Percentiles rank a stretch among this genome's conserved stretches.
Evolutionary conservation across 1,284 basidiomycete genomes (phyloP).

Genomic region (Apiotrichum gracile): DNA sequence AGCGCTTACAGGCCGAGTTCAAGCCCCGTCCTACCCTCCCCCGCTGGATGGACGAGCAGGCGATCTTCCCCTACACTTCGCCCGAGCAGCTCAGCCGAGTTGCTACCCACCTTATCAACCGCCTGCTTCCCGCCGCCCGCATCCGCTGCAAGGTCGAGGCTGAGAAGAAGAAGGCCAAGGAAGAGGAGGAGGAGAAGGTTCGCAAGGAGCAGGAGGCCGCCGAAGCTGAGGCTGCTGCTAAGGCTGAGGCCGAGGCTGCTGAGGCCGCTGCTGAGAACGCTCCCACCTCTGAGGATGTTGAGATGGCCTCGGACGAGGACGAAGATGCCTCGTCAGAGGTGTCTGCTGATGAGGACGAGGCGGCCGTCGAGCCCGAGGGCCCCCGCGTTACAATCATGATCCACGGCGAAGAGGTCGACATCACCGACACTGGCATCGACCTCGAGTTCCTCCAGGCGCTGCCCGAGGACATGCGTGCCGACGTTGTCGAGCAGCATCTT

Average conservation of each 20-base stretch:
- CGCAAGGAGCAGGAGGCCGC: slow-evolving; percentile 16
- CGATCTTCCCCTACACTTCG: slow-evolving; percentile 71
- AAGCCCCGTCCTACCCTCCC: slow-evolving; percentile 71
- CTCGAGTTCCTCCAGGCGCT: slow-evolving; percentile 95
- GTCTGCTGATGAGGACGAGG: slow-evolving; percentile 1
- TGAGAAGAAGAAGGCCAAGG: slow-evolving; percentile 37
- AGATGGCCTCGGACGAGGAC: slow-evolving; percentile 53
- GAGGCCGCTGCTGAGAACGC: slow-evolving; percentile 37
- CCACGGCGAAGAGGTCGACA: slow-evolving; percentile 90
- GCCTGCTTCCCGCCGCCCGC: slow-evolving; percentile 73
- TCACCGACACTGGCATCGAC: slow-evolving; percentile 97
- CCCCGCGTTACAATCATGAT: slow-evolving; percentile 73
- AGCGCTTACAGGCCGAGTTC: slow-evolving; percentile 41
- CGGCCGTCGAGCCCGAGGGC: slow-evolving; percentile 2
- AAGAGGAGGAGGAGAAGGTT: slow-evolving; percentile 20
- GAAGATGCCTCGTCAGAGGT: slow-evolving; percentile 1
- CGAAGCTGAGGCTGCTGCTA: slow-evolving; percentile 3
- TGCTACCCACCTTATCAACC: slow-evolving; percentile 64
- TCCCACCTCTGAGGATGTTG: slow-evolving; percentile 76
- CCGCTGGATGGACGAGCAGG: slow-evolving; percentile 85
- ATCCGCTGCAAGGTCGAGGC: slow-evolving; percentile 45
- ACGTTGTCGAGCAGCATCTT: slow-evolving; percentile 95
- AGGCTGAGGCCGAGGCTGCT: neutral
- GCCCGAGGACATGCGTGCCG: slow-evolving; percentile 97
- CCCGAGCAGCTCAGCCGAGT: slow-evolving; percentile 69